Base-by-base conservation (phyloP, 1,139 yeast genomes). In the Yamadazyma diddensiae region DNA sequence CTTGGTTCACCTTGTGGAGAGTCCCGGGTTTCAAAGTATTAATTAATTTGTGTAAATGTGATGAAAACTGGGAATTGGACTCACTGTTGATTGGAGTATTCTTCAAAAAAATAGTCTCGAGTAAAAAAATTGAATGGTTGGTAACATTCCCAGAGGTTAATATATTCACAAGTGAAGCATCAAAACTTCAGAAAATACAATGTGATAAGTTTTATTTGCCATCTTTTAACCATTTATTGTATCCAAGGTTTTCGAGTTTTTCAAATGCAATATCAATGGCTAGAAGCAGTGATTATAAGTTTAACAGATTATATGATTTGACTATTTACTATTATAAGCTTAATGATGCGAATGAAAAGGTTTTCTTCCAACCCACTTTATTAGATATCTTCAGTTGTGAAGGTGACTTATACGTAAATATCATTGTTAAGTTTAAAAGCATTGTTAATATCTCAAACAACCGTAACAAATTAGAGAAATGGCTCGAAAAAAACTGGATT, bases 81-180 rank as follows among this genome's bases (percentile, higher is more conserved):
- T 45, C 56, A 3, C 48, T 47, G 15, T 46, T 65, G 15, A 50
- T 52, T 19, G 45, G 43, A 3, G 28, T 38, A 4, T 46, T 60
- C 17, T 64, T 68, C 31, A 36, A 46, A 1, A 40, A 49, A 13
- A 36, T 65, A 8, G 21, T 55, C 6, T 35, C 29, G 6, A 59
- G 65, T 20, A 61, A 52, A 24, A 43, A 42, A 13, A 63, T 69
- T 3, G 70, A 70, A 42, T 79, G 85, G 85, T 46, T 79, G 4
- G 70, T 74, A 1, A 41, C 80, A 7, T 82, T 82, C 39, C 92
- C 94, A 0, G 94, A 83, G 52, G 90, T 82, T 2, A 83, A 82
- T 48, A 74, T 82, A 3, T 71, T 75, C 56, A 73, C 79, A 0
- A 55, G 64, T 4, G 68, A 66, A 21, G 66, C 71, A 19, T 52